Conservation (phyloP, 164 flowering plant genomes). For the Umbilicus rupestris region DNA sequence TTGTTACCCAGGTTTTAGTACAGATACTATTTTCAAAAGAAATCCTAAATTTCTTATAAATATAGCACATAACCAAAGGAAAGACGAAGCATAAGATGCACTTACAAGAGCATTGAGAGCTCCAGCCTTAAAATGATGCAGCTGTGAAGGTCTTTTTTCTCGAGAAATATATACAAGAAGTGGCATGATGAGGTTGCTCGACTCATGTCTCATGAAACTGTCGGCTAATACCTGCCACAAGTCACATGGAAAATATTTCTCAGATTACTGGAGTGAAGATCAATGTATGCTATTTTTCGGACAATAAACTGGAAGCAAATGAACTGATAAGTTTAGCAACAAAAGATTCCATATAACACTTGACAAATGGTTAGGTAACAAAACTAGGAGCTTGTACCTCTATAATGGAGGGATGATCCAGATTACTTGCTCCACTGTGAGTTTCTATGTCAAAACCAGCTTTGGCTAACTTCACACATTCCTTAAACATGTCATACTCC, state of each 20-base stretch:
- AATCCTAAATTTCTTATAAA: background rate
- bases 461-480: constrained; percentile 8
- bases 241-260: too few relatives aligned
- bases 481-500: constrained; percentile 24
- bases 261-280: too few relatives aligned
- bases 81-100: background rate
- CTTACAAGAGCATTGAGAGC: constrained; percentile 23
- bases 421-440: background rate
- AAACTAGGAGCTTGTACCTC: constrained; percentile 17
- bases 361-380: background rate
- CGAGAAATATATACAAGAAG: constrained; percentile 19
- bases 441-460: background rate
- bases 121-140: constrained; percentile 23
- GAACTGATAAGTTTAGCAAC: background rate
- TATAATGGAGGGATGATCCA: constrained; percentile 17
- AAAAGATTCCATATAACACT: background rate
- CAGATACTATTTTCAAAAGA: too few relatives aligned
- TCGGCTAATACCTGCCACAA: background rate
- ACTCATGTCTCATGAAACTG: background rate
- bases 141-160: constrained; percentile 14
- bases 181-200: constrained; percentile 10
- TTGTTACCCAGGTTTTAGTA: too few relatives aligned
- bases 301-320: too few relatives aligned
- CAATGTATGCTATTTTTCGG: too few relatives aligned
- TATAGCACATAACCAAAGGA: background rate